These are phyloP conservation scores for Chenopodium quinoa DNA, from an alignment of 148 eudicot species.

Conservation along the genomic window DNA sequence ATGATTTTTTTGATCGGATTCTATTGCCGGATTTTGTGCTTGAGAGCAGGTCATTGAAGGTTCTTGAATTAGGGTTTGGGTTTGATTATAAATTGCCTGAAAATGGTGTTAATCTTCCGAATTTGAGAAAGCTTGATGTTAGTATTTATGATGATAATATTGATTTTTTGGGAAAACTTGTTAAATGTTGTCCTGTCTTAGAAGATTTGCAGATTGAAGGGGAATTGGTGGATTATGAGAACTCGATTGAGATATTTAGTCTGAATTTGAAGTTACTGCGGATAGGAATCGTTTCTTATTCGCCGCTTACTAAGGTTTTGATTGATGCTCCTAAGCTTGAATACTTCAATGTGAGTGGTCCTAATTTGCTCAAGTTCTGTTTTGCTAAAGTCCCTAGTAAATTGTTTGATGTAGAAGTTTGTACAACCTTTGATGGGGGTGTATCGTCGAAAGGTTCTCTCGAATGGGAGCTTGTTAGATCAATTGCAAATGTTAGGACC, in stretches of 20 bases:
- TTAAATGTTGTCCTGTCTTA: slow-evolving; percentile 10
- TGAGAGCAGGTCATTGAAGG: background rate
- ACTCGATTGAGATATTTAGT: background rate
- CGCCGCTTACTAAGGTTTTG: background rate
- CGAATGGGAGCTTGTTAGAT: slow-evolving; percentile 1
- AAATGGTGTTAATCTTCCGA: slow-evolving; percentile 12
- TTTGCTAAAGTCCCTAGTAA: background rate
- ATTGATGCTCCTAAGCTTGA: slow-evolving; percentile 11
- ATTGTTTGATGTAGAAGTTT: background rate
- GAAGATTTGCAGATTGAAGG: slow-evolving; percentile 2
- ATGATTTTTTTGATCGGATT: background rate
- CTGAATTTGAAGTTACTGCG: slow-evolving; percentile 7
- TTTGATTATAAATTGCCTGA: background rate
- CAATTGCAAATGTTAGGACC: background rate
- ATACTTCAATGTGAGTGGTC: background rate
- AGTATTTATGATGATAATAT: background rate
- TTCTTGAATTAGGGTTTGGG: background rate
- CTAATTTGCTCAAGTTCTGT: background rate
- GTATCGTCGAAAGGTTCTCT: background rate
- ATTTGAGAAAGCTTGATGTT: background rate
- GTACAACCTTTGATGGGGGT: background rate
- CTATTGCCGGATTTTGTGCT: background rate
- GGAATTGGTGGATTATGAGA: background rate
- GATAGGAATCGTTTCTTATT: background rate
- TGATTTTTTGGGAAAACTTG: background rate